phyloP scores from a whole-genome alignment of 352 stramenopile species.

The Phytophthora hybrid region DNA sequence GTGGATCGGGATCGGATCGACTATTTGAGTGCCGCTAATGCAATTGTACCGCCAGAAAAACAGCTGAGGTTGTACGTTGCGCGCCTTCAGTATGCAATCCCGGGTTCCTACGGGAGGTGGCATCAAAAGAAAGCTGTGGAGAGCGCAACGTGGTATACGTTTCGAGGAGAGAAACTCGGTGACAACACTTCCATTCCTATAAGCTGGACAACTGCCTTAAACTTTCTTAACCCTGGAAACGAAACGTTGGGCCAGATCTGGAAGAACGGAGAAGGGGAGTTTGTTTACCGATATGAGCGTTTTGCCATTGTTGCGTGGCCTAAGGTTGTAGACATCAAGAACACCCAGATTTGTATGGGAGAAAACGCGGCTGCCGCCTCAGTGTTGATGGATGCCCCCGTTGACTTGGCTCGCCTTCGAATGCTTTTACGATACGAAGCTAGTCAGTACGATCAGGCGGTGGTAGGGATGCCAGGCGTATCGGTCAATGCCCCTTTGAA shows the following conservation, averaged over 20 bases:
- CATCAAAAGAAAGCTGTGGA: slow-evolving; percentile 13
- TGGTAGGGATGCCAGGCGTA: neutral
- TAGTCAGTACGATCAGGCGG: neutral
- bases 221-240: slow-evolving; percentile 23
- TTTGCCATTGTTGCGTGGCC: slow-evolving; percentile 25
- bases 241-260: slow-evolving; percentile 15
- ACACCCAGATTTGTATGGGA: slow-evolving; percentile 10
- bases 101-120: slow-evolving; percentile 1
- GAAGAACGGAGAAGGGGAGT: slow-evolving; percentile 18
- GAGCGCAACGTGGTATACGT: slow-evolving; percentile 9
- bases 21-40: slow-evolving; percentile 14
- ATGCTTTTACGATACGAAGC: neutral
- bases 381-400: slow-evolving; percentile 7
- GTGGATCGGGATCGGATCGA: slow-evolving; percentile 9
- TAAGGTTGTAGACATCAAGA: slow-evolving; percentile 11
- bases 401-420: slow-evolving; percentile 3
- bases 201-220: neutral
- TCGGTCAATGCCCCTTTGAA: neutral
- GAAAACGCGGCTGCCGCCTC: neutral
- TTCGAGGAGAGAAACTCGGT: slow-evolving; percentile 18
- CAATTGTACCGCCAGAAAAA: slow-evolving; percentile 2
- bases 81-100: slow-evolving; percentile 5
- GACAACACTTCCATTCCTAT: neutral
- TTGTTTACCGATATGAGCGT: slow-evolving; percentile 10
- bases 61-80: slow-evolving; percentile 23